phyloP scores from a whole-genome alignment of 768 basidiomycete species.

The Fomitopsis pulvina region DNA sequence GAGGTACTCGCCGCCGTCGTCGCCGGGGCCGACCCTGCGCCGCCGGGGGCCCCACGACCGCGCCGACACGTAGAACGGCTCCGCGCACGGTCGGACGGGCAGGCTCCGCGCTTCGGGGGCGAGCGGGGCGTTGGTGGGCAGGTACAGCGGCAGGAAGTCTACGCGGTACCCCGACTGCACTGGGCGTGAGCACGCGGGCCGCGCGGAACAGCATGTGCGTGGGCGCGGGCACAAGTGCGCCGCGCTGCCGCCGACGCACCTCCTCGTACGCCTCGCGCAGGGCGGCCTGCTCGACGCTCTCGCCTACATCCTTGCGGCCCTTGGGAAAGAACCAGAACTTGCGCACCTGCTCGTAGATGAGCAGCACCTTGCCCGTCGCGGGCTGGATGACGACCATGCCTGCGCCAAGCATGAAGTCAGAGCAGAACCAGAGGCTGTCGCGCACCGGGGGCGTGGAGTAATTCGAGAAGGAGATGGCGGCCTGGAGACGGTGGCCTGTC shows the following conservation, averaged over 20 bases:
- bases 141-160: constrained; percentile 39
- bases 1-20: constrained; percentile 44
- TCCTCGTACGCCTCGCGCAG: constrained; percentile 65
- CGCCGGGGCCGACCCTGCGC: constrained; percentile 12
- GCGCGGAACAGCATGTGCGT: neutral
- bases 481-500: too few species aligned
- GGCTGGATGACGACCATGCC: constrained; percentile 62
- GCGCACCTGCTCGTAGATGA: constrained; percentile 35
- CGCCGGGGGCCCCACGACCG: constrained; percentile 18
- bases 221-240: neutral
- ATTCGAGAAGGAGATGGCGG: constrained; percentile 24
- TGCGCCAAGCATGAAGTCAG: constrained; percentile 51
- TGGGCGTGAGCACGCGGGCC: neutral
- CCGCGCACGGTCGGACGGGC: constrained; percentile 22
- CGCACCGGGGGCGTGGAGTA: constrained; percentile 38
- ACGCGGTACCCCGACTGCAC: constrained; percentile 44
- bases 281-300: constrained; percentile 52
- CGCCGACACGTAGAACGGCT: constrained; percentile 39
- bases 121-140: constrained; percentile 34
- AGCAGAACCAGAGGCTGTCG: constrained; percentile 38
- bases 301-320: constrained; percentile 62
- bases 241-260: constrained; percentile 31
- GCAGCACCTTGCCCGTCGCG: constrained; percentile 44
- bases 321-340: constrained; percentile 50
- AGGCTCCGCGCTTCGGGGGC: constrained; percentile 22